Conservation (phyloP, 768 basidiomycete genomes). For the Lactarius deliciosus region DNA sequence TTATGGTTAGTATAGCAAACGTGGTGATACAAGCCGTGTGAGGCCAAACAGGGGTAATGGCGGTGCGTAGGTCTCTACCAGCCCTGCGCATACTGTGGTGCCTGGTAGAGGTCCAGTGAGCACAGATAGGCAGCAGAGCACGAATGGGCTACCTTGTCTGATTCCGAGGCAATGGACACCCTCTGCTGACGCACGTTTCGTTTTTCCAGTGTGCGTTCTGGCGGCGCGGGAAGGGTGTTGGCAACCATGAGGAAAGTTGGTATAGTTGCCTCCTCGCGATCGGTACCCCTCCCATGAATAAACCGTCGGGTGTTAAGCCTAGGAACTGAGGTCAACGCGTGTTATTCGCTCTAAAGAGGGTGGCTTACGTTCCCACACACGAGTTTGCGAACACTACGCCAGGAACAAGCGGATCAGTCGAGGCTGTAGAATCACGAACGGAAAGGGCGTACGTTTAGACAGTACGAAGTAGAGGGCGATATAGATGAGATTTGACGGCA, state of each 20-base stretch:
- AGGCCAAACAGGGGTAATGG: background rate
- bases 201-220: background rate
- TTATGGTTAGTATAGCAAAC: slow-evolving; percentile 7
- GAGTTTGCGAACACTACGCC: slow-evolving; percentile 29
- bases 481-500: slow-evolving; percentile 58
- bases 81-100: slow-evolving; percentile 15
- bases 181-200: slow-evolving; percentile 12
- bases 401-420: background rate
- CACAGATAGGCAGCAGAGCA: background rate
- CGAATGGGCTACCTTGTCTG: slow-evolving; percentile 18
- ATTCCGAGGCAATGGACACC: slow-evolving; percentile 20
- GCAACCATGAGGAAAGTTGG: slow-evolving; percentile 30
- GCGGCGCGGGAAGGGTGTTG: slow-evolving; percentile 18
- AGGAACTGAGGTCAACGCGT: background rate
- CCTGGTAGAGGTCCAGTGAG: slow-evolving; percentile 15
- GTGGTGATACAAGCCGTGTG: slow-evolving; percentile 24
- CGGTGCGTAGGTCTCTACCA: slow-evolving; percentile 15
- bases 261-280: slow-evolving; percentile 26
- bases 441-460: slow-evolving; percentile 44
- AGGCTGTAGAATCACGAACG: background rate
- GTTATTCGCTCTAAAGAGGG: background rate
- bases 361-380: slow-evolving; percentile 28
- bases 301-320: slow-evolving; percentile 29
- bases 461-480: slow-evolving; percentile 61
- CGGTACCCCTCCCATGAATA: slow-evolving; percentile 28